Base-by-base conservation (phyloP, 2,329 filamentous ascomycete species). In the Trichoderma aggressivum region DNA sequence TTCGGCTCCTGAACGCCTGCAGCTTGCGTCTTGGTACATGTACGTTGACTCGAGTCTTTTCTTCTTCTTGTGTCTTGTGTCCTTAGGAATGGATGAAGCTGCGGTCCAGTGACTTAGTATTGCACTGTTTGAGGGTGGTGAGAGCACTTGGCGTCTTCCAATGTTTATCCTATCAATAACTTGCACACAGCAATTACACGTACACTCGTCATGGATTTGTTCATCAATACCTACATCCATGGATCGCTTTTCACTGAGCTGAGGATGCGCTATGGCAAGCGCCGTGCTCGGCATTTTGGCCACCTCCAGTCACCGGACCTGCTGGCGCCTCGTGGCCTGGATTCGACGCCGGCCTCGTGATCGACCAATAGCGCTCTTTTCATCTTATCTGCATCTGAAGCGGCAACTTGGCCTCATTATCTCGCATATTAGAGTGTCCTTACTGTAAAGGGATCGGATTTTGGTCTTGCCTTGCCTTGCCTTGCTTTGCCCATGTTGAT, bases 231-330 rank as follows among this genome's bases (percentile, higher is more conserved):
- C 5, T 34, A 7, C 3, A 5, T 6, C 26, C 11, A 32, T 32
- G 11, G 10, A 16, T 32, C 18, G 28, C 28, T 18, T 30, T 30
- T 11, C 21, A 55, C 16, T 28, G 3, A 28, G n/a, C 32, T 28
- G 21, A 34, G 24, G 32, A 16, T 32, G 26, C 36, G 36, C 26
- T 12, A 59, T 32, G 55, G 55, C 64, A 60, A 60, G 53, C 53
- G 53, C 55, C 64, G 60, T 62, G 34, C 24, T 63, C 36, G 64
- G 53, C 24, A 32, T 39, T 67, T 59, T 53, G 53, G 32, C 53
- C n/a, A 53, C 64, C 39, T 67, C 55, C 70, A 62, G 63, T 67
- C 63, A 71, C 63, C 70, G 34, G 63, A 71, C 70, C 47, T 56
- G 63, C 18, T 36, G 26, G 63, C 55, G 34, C 68, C 68, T 70